Evolutionary conservation across 2,329 filamentous ascomycete species (phyloP), one percentile per base, ranked within the genome.

Genomic region (Exophiala viscosa): DNA sequence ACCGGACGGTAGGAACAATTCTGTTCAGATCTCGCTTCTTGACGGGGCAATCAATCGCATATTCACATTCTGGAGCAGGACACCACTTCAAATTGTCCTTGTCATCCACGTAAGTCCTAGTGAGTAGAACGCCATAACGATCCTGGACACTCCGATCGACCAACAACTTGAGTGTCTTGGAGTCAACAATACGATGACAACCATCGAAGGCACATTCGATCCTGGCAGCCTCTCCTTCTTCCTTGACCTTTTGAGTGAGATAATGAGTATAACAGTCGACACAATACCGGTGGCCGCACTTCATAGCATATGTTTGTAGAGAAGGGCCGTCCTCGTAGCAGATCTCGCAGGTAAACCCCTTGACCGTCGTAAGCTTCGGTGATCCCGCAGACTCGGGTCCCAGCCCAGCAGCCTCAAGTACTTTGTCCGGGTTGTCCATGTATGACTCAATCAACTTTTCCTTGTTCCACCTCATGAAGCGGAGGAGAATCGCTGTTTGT

Each of bases 71-170:
- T n/a, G 93, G 93, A 1, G 92, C 92, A 0, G 93, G 93, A 69
- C 93, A 99, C 93, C 93, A 99, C 69, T 95, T 96, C 55, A 97
- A 82, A 50, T 86, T 87, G 52, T 96, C 91, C 71, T 90, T 96
- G 70, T 99, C 92, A 70, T 99, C 93, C 55, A 99, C 93, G 65
- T 96, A 99, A 5, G 91, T 96, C 62, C 93, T 81, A 65, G 88
- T 96, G 32, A 99, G 83, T 13, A 99, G 80, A 62, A 88, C 84
- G 60, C 88, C 83, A 66, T 99, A 99, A 74, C 82, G 76, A 36
- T 78, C 75, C 53, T 76, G 78, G 28, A 85, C 70, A 50, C 81
- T 78, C 32, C 74, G 68, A 20, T 78, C 73, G 41, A 85, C 79
- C 44, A 99, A 79, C 17, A 97, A 73, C 64, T 91, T 85, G 41